A percentile compares a stretch with the other conserved stretches of the same genome.
phyloP scores from a whole-genome alignment of 768 basidiomycete species.

The Leccinum ochraceum region DNA sequence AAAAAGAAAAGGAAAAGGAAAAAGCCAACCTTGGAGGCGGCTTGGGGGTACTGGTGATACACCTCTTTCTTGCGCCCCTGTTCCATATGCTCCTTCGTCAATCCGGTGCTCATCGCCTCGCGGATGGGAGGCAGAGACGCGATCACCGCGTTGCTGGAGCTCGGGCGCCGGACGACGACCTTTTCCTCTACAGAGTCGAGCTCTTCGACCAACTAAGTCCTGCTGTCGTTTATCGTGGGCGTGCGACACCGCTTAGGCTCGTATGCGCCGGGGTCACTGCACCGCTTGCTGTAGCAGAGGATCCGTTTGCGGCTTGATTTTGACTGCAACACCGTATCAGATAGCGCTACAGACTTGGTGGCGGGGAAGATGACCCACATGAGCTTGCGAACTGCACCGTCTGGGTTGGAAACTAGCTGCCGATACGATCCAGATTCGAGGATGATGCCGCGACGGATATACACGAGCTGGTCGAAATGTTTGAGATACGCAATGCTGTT shows the following conservation, averaged over 20 bases:
- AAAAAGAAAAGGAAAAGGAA: slow-evolving; percentile 37
- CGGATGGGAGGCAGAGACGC: slow-evolving; percentile 43
- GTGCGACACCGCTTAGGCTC: slow-evolving; percentile 27
- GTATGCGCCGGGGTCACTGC: slow-evolving; percentile 48
- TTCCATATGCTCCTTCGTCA: slow-evolving; percentile 72
- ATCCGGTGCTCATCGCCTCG: slow-evolving; percentile 44
- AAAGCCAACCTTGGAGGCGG: slow-evolving; percentile 68
- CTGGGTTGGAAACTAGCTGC: slow-evolving; percentile 55
- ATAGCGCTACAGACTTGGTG: neutral
- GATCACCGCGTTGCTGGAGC: slow-evolving; percentile 58
- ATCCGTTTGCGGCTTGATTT: slow-evolving; percentile 46
- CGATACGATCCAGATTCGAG: slow-evolving; percentile 72
- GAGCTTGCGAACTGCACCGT: slow-evolving; percentile 71
- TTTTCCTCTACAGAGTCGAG: slow-evolving; percentile 52
- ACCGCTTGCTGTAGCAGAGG: slow-evolving; percentile 46
- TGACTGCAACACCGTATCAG: slow-evolving; percentile 30
- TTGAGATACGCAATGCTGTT: slow-evolving; percentile 84
- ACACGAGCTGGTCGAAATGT: slow-evolving; percentile 73
- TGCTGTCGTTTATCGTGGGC: slow-evolving; percentile 18
- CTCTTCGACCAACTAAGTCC: slow-evolving; percentile 25
- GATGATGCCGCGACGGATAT: slow-evolving; percentile 80
- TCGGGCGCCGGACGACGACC: slow-evolving; percentile 50
- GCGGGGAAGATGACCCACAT: slow-evolving; percentile 46
- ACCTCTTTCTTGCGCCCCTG: slow-evolving; percentile 76
- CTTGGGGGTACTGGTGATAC: slow-evolving; percentile 75